A percentile compares a stretch with the other conserved stretches of the same genome.
phyloP scores from a whole-genome alignment of 345 rosid species.

The Acer saccharum region DNA sequence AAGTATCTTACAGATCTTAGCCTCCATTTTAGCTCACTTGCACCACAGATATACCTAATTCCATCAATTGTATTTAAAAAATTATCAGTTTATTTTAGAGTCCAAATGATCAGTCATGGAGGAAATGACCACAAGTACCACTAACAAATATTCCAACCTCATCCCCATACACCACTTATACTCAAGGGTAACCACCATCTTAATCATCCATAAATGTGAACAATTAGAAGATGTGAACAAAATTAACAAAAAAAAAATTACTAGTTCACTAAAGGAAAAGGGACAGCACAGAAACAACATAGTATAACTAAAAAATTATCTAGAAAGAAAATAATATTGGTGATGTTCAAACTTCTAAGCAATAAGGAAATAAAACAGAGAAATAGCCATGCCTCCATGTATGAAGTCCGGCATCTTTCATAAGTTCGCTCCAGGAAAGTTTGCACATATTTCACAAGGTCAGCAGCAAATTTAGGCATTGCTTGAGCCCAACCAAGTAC shows the following conservation, averaged over 20 bases:
- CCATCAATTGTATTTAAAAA: not conserved
- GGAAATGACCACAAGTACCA: not conserved
- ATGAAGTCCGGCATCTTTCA: constrained; percentile 97
- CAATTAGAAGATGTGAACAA: not conserved
- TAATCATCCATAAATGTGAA: not conserved
- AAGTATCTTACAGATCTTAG: not conserved
- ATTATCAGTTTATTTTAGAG: constrained; percentile 2
- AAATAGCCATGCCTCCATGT: constrained; percentile 74
- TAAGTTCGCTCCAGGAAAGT: constrained; percentile 96
- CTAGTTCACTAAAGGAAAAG: not conserved
- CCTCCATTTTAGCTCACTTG: not conserved
- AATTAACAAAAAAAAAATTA: not conserved
- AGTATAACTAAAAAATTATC: not conserved
- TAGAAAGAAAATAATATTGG: not conserved
- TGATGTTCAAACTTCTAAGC: not conserved
- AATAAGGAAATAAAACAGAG: constrained; percentile 15
- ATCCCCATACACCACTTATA: not conserved
- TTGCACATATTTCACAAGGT: constrained; percentile 90
- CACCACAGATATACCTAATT: not conserved
- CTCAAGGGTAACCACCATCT: constrained; percentile 3
- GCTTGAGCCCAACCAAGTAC: constrained; percentile 99
- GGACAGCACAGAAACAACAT: not conserved
- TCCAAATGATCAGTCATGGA: not conserved
- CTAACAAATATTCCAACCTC: not conserved
- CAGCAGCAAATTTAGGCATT: constrained; percentile 96